Conservation (phyloP, 2,329 filamentous ascomycete species). For the Clarireedia paspali region DNA sequence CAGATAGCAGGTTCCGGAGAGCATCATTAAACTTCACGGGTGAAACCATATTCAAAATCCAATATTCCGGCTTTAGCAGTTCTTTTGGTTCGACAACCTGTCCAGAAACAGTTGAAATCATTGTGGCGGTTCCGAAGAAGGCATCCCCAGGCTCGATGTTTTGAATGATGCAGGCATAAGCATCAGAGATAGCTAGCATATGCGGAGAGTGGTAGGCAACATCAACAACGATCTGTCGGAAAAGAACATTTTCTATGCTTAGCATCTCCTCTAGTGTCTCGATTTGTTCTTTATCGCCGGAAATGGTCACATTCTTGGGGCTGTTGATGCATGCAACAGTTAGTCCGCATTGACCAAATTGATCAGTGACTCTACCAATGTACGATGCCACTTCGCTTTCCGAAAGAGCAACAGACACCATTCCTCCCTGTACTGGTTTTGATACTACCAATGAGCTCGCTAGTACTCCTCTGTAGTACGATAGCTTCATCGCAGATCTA, state of each 20-base stretch:
- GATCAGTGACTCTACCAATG: neutral
- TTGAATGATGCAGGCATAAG: conserved; percentile 12
- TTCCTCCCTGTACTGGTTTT: conserved; percentile 31
- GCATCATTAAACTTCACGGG: conserved; percentile 26
- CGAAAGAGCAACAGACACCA: conserved; percentile 42
- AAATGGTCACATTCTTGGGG: conserved; percentile 18
- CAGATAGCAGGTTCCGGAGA: neutral
- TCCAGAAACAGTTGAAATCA: neutral
- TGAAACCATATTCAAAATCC: conserved; percentile 37
- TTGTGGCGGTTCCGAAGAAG: neutral
- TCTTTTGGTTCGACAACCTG: neutral
- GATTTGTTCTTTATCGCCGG: conserved; percentile 11
- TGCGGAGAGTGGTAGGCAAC: conserved; percentile 35
- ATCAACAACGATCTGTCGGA: conserved; percentile 30
- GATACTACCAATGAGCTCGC: conserved; percentile 6
- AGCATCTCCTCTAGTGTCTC: neutral
- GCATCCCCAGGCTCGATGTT: neutral
- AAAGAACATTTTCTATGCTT: conserved; percentile 23
- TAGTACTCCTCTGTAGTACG: conserved; percentile 13
- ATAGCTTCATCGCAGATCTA: conserved; percentile 3
- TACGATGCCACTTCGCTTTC: neutral
- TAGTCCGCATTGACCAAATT: neutral
- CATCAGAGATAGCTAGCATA: conserved; percentile 23
- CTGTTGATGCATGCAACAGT: conserved; percentile 29
- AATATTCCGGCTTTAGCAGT: conserved; percentile 33